Base-by-base conservation (phyloP, 768 basidiomycete species). In the Mycena chlorophos region DNA sequence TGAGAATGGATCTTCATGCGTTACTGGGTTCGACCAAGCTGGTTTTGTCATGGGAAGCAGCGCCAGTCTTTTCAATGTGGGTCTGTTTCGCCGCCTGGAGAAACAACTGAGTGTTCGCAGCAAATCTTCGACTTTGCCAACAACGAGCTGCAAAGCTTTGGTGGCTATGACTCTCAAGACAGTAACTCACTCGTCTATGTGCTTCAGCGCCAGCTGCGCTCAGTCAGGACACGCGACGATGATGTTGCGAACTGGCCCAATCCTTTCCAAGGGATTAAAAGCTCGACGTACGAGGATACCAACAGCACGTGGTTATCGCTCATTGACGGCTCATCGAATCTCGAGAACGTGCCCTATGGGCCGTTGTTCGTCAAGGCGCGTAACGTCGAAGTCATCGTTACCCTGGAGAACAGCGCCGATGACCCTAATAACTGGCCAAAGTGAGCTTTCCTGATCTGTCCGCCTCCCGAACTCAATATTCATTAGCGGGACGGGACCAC, bases 41-140 rank as follows among this genome's bases (percentile, higher is more conserved):
- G 80, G 78, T 0, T 93, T 90, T 66, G 66, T 92, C 29, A 86
- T 90, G 76, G 91, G 88, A 8, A 83, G 82, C 2, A 90, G 89
- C 31, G 81, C 88, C 17, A 86, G 80, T 61, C 66, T 88, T 23
- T 89, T 89, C 70, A 85, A 85, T 60, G 84, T 82, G 59, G 53
- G 73, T 59, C 20, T 34, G 16, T 22, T 22, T 23, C 39, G 50
- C 53, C 22, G 26, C 30, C 20, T 28, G 25, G 10, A 12, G 17
- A 25, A 37, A 17, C 13, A 4, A 8, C 43, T 42, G 22, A 57
- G 27, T 20, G 5, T 3, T 45, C 29, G 25, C 52, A 81, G 81
- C 78, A 82, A 80, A 69, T 77, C 20, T 61, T 84, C 2, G 74
- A 86, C 57, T 74, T 75, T 61, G 75, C 69, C 0, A 57, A 67